Evolutionary conservation across 78 protist genomes (phyloP).

Genomic region (Dictyostelium citrinum): DNA sequence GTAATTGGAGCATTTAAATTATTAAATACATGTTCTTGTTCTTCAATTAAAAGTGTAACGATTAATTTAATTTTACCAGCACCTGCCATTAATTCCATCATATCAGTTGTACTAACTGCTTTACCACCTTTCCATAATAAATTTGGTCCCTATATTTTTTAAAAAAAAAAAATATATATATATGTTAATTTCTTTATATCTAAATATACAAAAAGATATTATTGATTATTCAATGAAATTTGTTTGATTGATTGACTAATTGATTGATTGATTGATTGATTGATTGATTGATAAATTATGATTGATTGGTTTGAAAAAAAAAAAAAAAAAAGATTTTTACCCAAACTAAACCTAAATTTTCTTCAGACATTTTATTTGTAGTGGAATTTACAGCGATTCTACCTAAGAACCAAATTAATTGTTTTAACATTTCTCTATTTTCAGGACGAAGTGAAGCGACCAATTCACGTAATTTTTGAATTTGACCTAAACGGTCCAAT

Average conservation of each 20-base stretch:
- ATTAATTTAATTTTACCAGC: conserved; percentile 66
- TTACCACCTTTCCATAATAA: conserved; percentile 70
- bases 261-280: no score
- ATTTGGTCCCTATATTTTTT: conserved; percentile 24
- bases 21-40: conserved; percentile 33
- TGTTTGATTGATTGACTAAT: no score
- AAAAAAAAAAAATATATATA: neutral
- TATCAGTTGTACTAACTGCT: conserved; percentile 48
- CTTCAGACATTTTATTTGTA: conserved; percentile 50
- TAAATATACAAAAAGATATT: no score
- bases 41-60: conserved; percentile 55
- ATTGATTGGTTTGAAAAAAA: no score
- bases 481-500: conserved; percentile 24
- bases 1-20: conserved; percentile 1
- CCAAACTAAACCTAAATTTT: conserved; percentile 61
- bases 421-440: conserved; percentile 31
- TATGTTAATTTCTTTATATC: neutral
- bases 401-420: conserved; percentile 50
- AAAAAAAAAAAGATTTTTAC: no score
- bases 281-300: neutral
- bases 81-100: conserved; percentile 76
- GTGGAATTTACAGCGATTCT: conserved; percentile 20
- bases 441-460: neutral
- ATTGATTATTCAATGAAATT: no score
- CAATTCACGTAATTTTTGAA: conserved; percentile 53